Evolutionary conservation across 257 asterid genomes (phyloP).

Genomic region (Solanum tacnaense): DNA sequence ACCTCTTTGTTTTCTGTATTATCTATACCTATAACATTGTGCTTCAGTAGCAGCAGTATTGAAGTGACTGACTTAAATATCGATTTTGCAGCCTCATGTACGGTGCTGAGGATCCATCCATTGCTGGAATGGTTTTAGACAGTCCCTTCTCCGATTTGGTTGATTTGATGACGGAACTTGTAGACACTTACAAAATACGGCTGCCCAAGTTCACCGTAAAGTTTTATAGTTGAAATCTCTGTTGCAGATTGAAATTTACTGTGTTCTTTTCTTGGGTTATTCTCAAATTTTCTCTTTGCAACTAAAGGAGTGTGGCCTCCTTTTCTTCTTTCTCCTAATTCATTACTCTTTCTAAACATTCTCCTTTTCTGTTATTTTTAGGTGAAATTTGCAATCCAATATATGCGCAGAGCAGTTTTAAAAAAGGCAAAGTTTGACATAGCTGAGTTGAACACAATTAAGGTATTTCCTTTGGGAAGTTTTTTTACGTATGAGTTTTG

Average conservation of each 20-base stretch:
- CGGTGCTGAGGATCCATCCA: slow-evolving; percentile 96
- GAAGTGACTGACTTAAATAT: neutral
- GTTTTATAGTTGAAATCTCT: neutral
- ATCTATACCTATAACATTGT: neutral
- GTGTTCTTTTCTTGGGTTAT: neutral
- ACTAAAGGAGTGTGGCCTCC: neutral
- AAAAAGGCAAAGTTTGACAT: slow-evolving; percentile 91
- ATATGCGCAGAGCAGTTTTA: slow-evolving; percentile 67
- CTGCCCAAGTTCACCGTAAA: slow-evolving; percentile 91
- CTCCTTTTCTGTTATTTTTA: slow-evolving; percentile 8
- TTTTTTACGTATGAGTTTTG: neutral
- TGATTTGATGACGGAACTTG: slow-evolving; percentile 94
- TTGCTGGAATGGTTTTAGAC: slow-evolving; percentile 97
- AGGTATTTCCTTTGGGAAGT: slow-evolving; percentile 34
- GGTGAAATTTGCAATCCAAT: slow-evolving; percentile 92
- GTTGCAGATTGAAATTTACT: neutral
- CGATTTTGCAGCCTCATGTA: slow-evolving; percentile 75
- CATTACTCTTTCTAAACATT: neutral
- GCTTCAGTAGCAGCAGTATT: neutral
- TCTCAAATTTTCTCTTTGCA: neutral
- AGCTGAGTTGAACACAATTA: slow-evolving; percentile 60
- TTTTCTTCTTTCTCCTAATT: neutral
- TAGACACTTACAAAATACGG: slow-evolving; percentile 81
- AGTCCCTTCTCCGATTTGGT: slow-evolving; percentile 95
- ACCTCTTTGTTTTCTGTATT: neutral